Evolutionary conservation across 75 land plant genomes (phyloP).

Genomic region (Cupressus sempervirens): DNA sequence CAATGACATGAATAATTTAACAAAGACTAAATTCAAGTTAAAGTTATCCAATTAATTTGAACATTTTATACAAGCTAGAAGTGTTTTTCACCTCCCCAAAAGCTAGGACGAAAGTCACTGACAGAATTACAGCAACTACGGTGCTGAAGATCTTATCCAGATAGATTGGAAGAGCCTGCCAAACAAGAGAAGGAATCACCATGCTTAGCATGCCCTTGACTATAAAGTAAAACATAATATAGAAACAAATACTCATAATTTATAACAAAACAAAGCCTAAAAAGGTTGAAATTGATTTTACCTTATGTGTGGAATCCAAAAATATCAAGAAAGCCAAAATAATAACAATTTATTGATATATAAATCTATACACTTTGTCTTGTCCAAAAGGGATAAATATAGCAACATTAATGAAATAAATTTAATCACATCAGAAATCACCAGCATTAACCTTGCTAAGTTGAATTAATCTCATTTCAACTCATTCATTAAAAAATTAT

Average conservation of each 20-base stretch:
- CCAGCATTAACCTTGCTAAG: background rate
- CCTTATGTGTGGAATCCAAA: background rate
- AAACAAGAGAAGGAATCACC: background rate
- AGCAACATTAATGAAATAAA: background rate
- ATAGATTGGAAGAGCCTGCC: conserved; percentile 40
- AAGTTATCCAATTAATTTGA: background rate
- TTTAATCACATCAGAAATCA: background rate
- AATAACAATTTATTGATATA: background rate
- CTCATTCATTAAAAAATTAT: background rate
- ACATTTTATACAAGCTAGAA: background rate
- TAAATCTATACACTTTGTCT: background rate
- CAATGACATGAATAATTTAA: background rate
- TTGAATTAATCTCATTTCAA: background rate
- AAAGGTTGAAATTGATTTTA: background rate
- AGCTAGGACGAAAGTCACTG: conserved; percentile 43
- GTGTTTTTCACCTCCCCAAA: conserved; percentile 32
- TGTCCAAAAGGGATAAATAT: background rate
- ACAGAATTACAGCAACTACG: conserved; percentile 30
- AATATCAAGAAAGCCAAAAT: background rate
- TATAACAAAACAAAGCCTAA: background rate
- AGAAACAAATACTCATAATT: background rate
- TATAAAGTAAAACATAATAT: background rate
- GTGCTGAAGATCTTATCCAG: conserved; percentile 37
- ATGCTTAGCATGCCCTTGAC: background rate
- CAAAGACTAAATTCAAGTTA: background rate